Conservation (phyloP, 441 rosid species). For the Syzygium malaccense region DNA sequence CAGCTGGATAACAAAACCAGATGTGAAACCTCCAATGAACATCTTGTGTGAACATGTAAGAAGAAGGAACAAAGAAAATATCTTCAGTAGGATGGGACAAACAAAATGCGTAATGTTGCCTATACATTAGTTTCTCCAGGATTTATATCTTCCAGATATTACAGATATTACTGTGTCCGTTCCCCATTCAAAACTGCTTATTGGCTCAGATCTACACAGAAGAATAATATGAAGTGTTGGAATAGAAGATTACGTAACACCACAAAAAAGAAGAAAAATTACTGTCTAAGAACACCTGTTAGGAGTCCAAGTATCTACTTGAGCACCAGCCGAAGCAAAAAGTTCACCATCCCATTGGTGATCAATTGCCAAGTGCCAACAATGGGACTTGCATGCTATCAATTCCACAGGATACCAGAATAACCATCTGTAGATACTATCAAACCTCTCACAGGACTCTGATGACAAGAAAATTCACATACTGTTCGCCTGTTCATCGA, state of each 20-base stretch:
- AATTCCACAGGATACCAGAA: conserved; percentile 74
- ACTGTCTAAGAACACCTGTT: conserved; percentile 47
- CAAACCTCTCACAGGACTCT: conserved; percentile 82
- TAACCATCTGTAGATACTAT: conserved; percentile 78
- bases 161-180: conserved; percentile 69
- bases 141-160: conserved; percentile 72
- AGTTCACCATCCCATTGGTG: conserved; percentile 84
- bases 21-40: background rate
- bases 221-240: background rate
- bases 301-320: conserved; percentile 85
- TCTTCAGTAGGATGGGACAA: background rate
- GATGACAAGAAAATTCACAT: conserved; percentile 82
- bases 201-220: conserved; percentile 70
- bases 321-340: conserved; percentile 92
- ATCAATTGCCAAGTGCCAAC: background rate
- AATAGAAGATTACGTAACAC: background rate
- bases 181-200: conserved; percentile 79
- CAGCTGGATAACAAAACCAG: background rate
- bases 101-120: conserved; percentile 36
- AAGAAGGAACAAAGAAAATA: background rate
- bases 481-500: conserved; percentile 60
- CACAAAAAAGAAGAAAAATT: background rate
- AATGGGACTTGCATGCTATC: conserved; percentile 72
- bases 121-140: conserved; percentile 81
- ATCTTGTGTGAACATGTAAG: background rate